Percentiles rank a stretch among this genome's conserved stretches.
Evolutionary conservation across 2,329 filamentous ascomycete species (phyloP).

Genomic region (Rutstroemia sydowiana): DNA sequence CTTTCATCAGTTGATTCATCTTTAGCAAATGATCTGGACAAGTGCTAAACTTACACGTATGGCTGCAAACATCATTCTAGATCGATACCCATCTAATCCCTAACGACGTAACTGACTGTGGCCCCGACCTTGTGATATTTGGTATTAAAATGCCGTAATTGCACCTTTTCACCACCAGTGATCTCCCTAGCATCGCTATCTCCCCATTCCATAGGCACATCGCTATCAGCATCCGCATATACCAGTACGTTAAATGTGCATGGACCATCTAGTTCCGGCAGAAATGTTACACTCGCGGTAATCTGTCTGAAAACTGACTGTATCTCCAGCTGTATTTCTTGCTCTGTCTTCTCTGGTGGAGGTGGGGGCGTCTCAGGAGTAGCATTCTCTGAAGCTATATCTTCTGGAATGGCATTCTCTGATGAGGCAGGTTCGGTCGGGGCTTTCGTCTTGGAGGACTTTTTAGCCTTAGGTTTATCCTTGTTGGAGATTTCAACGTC

Average conservation of each 20-base stretch:
- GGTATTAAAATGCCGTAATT: slow-evolving; percentile 92
- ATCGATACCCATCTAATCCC: slow-evolving; percentile 31
- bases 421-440: slow-evolving; percentile 35
- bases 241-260: slow-evolving; percentile 99
- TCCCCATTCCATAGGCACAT: slow-evolving; percentile 96
- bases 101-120: slow-evolving; percentile 75
- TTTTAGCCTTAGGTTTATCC: slow-evolving; percentile 40
- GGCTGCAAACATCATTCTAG: not conserved
- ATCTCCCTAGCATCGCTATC: slow-evolving; percentile 98
- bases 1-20: too few species aligned
- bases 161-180: slow-evolving; percentile 83
- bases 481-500: slow-evolving; percentile 54
- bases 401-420: slow-evolving; percentile 55
- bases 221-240: slow-evolving; percentile 92
- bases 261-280: slow-evolving; percentile 86
- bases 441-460: slow-evolving; percentile 28
- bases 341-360: slow-evolving; percentile 70
- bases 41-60: too few species aligned
- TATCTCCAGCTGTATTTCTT: slow-evolving; percentile 92
- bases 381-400: slow-evolving; percentile 19
- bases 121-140: slow-evolving; percentile 92
- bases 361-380: slow-evolving; percentile 12
- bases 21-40: too few species aligned
- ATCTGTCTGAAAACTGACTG: slow-evolving; percentile 97
- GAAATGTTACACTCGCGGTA: slow-evolving; percentile 92